Percentiles rank a stretch among this genome's conserved stretches.
phyloP scores from a whole-genome alignment of 1,139 yeast species.

The Saccharomyces uvarum region DNA sequence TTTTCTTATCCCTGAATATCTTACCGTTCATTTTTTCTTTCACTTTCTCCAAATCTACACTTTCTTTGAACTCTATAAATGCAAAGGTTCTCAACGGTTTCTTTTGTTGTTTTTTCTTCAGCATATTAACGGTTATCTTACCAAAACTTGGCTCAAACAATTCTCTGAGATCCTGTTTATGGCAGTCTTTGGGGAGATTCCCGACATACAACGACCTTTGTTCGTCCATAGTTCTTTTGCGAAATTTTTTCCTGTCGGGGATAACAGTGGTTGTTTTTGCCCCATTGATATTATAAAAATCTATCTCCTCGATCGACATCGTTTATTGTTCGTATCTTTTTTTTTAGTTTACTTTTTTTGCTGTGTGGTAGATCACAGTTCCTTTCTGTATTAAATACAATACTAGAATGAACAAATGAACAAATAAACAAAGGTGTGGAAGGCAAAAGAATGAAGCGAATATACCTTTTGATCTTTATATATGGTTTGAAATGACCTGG shows the following conservation, averaged over 20 bases:
- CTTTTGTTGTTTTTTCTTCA: background rate
- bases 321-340: background rate
- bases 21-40: background rate
- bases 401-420: background rate
- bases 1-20: background rate
- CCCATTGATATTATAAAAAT: background rate
- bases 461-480: background rate
- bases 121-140: background rate
- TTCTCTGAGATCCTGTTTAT: slow-evolving; percentile 28
- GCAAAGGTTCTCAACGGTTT: background rate
- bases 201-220: slow-evolving; percentile 27
- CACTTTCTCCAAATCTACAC: background rate
- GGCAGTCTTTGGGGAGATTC: slow-evolving; percentile 29
- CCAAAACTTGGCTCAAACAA: slow-evolving; percentile 16
- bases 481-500: background rate
- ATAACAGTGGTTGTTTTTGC: background rate
- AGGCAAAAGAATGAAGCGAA: background rate
- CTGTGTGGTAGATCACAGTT: background rate
- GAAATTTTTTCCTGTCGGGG: background rate
- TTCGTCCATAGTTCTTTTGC: background rate
- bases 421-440: background rate
- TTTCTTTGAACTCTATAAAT: background rate
- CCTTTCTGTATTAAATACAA: background rate
- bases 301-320: background rate
- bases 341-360: background rate